Base-by-base conservation (phyloP, 805 yeast species). In the Metschnikowia aberdeeniae region DNA sequence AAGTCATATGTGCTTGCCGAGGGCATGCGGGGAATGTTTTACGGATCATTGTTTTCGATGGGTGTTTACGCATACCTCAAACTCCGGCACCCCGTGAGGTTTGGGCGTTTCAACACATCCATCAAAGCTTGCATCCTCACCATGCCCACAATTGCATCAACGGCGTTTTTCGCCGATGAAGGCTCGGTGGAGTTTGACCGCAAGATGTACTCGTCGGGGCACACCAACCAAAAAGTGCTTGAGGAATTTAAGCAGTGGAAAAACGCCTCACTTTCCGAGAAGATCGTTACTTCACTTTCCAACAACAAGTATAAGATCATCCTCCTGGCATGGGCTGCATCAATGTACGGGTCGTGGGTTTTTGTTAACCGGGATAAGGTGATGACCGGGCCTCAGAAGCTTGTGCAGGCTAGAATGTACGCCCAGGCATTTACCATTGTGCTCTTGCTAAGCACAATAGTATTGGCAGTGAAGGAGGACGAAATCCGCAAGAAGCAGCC, bases 181-280 rank as follows among this genome's bases (percentile, higher is more conserved):
- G 76, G 76, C 12, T 68, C 74, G 19, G 62, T 69, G 48, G 75
- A 68, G 45, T 71, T 70, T 46, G 75, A 71, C 51, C 58, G 64
- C 41, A 55, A 58, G 38, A 59, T 68, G 67, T 64, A 70, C 56
- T 57, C 62, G 11, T 53, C 63, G 26, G 63, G 55, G 9, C 60
- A 62, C 40, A 50, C 55, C 38, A 60, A 66, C 44, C 45, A 49
- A 26, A 53, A 58, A 50, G 47, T 67, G 22, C 32, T 71, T 53
- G 67, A 68, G 48, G 71, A 70, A 50, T 66, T 52, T 55, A 49
- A 60, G 43, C 47, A 57, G 20, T 71, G 74, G 75, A 63, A 66
- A 37, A 52, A 51, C 14, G 52, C 66, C 54, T 54, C 70, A 1
- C 20, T 54, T 6, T 12, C 55, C 17, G 74, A 69, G 36, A 64